These are phyloP conservation scores for Lentinus brumalis DNA, from an alignment of 768 basidiomycete genomes.

Conservation along the genomic window DNA sequence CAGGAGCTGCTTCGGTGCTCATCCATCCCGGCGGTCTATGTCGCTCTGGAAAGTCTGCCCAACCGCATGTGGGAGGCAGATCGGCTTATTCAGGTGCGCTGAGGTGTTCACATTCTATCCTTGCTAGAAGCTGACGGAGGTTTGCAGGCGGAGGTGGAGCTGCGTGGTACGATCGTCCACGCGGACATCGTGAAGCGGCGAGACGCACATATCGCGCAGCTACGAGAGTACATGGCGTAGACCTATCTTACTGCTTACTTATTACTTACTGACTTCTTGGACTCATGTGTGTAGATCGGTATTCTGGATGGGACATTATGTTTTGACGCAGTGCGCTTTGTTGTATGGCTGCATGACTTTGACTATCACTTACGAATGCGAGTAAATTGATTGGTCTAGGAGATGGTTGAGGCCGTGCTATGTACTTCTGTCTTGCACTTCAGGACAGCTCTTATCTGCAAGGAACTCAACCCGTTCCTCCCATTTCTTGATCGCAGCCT, in stretches of 20 bases:
- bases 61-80: conserved; percentile 94
- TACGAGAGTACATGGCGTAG: conserved; percentile 23
- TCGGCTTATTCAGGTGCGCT: conserved; percentile 76
- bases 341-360: too few species aligned
- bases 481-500: too few species aligned
- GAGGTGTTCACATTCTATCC: not conserved
- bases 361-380: too few species aligned
- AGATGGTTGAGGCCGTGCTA: too few species aligned
- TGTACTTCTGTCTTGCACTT: too few species aligned
- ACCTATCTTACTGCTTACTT: not conserved
- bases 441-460: too few species aligned
- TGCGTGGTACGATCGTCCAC: conserved; percentile 54
- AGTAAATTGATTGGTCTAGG: too few species aligned
- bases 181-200: conserved; percentile 58
- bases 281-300: not conserved
- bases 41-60: conserved; percentile 85
- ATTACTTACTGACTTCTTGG: not conserved
- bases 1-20: conserved; percentile 81
- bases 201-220: conserved; percentile 45
- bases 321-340: too few species aligned
- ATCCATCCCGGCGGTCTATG: conserved; percentile 87
- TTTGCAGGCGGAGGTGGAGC: conserved; percentile 40
- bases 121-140: not conserved
- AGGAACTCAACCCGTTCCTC: too few species aligned
- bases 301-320: too few species aligned